phyloP scores from a whole-genome alignment of 2,329 filamentous ascomycete species.

The Biscogniauxia mediterranea region DNA sequence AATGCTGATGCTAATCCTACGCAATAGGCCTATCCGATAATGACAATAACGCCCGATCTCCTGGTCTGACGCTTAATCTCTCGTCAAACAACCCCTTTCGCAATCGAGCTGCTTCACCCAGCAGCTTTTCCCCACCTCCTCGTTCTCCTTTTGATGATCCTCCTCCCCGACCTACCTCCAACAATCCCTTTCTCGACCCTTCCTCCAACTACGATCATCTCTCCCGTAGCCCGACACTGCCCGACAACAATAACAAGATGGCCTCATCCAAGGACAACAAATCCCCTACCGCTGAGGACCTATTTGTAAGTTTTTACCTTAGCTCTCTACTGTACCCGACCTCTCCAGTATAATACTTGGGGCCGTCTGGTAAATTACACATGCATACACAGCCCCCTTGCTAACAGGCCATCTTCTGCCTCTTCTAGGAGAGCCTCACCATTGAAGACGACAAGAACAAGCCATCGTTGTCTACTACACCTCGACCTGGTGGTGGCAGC shows the following conservation, averaged over 20 bases:
- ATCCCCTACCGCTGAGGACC: conserved; percentile 62
- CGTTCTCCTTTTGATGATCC: conserved; percentile 61
- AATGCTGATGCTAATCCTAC: neutral
- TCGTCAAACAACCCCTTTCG: conserved; percentile 82
- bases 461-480: conserved; percentile 17
- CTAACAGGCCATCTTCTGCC: neutral
- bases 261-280: conserved; percentile 45
- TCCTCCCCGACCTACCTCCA: conserved; percentile 61
- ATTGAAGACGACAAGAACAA: conserved; percentile 54
- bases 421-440: conserved; percentile 48
- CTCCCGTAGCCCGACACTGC: conserved; percentile 31
- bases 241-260: conserved; percentile 43
- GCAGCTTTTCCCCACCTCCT: conserved; percentile 38
- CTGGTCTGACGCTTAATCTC: conserved; percentile 63
- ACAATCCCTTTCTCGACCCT: conserved; percentile 73
- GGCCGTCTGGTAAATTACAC: no score
- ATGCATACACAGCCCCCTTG: no score
- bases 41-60: conserved; percentile 41
- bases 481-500: conserved; percentile 28
- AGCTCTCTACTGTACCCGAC: conserved; percentile 3
- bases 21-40: conserved; percentile 12
- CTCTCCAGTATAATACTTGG: neutral
- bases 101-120: conserved; percentile 67
- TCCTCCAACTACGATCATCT: conserved; percentile 28
- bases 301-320: conserved; percentile 66